Evolutionary conservation across 2,329 filamentous ascomycete genomes (phyloP).

Genomic region (Fusarium graminum): DNA sequence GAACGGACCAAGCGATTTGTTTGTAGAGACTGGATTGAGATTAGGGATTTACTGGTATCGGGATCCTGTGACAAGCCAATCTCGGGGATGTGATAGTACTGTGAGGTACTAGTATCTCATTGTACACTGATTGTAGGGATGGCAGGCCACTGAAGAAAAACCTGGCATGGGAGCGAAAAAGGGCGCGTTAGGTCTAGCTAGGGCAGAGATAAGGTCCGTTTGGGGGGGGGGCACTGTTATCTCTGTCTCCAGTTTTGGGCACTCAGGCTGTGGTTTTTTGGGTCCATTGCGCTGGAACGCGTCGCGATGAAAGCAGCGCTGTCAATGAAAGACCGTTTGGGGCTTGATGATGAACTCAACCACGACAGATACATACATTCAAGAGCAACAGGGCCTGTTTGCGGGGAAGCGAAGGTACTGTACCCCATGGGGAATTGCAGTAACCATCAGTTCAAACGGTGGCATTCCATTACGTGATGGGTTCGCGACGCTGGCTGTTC

Average conservation of each 20-base stretch:
- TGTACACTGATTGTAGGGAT: constrained; percentile 16
- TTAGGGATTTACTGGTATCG: constrained; percentile 16
- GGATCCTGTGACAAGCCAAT: constrained; percentile 28
- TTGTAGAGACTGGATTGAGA: constrained; percentile 9
- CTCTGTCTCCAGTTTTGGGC: constrained; percentile 23
- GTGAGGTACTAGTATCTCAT: constrained; percentile 16
- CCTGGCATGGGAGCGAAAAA: constrained; percentile 24
- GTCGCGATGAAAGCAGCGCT: background rate
- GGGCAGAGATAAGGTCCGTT: constrained; percentile 25
- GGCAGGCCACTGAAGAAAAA: constrained; percentile 18
- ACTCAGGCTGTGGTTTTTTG: background rate
- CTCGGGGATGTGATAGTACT: constrained; percentile 28
- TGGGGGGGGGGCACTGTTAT: constrained; percentile 39
- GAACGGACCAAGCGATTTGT: constrained; percentile 27
- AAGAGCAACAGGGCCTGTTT: constrained; percentile 1
- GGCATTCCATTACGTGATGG: constrained; percentile 44
- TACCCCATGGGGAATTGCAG: constrained; percentile 40
- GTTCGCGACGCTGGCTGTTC: background rate
- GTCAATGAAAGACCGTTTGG: background rate
- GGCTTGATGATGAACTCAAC: constrained; percentile 7
- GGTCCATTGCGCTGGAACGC: background rate
- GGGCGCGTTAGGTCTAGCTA: constrained; percentile 31
- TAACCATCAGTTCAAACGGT: constrained; percentile 11
- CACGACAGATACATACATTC: too few relatives aligned
- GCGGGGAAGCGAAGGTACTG: constrained; percentile 35